Evolutionary conservation across 2,329 filamentous ascomycete genomes (phyloP).

Genomic region (Aspergillus brunneoviolaceus): DNA sequence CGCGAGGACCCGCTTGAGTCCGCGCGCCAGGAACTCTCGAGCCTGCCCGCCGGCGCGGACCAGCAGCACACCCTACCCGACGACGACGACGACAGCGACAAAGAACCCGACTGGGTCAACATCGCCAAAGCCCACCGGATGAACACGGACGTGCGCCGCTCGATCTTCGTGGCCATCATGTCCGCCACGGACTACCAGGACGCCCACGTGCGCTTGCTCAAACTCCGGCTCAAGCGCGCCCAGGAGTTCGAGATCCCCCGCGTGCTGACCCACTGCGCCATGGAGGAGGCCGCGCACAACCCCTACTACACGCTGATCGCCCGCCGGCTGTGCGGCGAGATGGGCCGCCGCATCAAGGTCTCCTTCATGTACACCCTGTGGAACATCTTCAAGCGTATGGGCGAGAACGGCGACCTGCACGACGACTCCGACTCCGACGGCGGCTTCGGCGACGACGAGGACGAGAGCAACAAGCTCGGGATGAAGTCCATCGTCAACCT

Average conservation of each 20-base stretch:
- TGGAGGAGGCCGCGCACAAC: constrained; percentile 81
- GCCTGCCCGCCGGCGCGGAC: constrained; percentile 5
- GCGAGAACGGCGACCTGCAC: constrained; percentile 64
- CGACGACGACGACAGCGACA: constrained; percentile 36
- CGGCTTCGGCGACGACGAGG: constrained; percentile 55
- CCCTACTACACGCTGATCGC: constrained; percentile 90
- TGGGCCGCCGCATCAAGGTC: constrained; percentile 72
- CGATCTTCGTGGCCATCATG: constrained; percentile 92
- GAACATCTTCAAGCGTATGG: constrained; percentile 80
- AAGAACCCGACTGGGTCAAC: constrained; percentile 63
- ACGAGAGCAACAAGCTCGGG: constrained; percentile 52
- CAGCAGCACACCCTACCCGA: constrained; percentile 9
- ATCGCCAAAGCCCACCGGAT: constrained; percentile 81
- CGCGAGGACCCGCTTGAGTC: constrained; percentile 44
- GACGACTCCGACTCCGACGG: constrained; percentile 62
- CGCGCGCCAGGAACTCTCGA: constrained; percentile 34
- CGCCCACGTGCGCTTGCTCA: constrained; percentile 74
- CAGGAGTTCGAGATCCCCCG: constrained; percentile 84
- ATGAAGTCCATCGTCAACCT: constrained; percentile 65
- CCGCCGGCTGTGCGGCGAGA: constrained; percentile 65
- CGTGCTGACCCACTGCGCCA: constrained; percentile 83
- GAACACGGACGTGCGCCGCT: constrained; percentile 80
- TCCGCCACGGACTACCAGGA: constrained; percentile 81
- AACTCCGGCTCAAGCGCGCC: constrained; percentile 79
- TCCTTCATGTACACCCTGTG: constrained; percentile 85